A percentile compares a stretch with the other conserved stretches of the same genome.
Evolutionary conservation across 75 land plant species (phyloP).

Genomic region (Gnetum montanum): DNA sequence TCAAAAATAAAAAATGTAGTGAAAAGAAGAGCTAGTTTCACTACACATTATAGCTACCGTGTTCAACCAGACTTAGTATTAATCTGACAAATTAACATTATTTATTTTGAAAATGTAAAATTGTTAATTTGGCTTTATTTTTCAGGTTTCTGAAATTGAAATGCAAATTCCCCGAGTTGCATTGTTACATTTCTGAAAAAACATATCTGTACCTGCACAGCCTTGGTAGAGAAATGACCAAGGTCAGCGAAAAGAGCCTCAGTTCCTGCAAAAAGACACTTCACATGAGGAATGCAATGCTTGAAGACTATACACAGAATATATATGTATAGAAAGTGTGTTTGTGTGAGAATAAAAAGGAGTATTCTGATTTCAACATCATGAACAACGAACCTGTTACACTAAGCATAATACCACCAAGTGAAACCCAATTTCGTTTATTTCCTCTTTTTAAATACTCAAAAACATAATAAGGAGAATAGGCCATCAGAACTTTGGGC

Average conservation of each 20-base stretch:
- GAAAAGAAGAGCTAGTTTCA: too few relatives aligned
- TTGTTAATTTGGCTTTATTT: too few relatives aligned
- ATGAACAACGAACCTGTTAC: constrained; percentile 38
- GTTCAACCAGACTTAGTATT: too few relatives aligned
- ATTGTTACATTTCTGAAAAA: too few relatives aligned
- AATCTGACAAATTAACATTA: too few relatives aligned
- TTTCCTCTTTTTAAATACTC: constrained; percentile 36
- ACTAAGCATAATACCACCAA: constrained; percentile 67
- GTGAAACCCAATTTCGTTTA: constrained; percentile 52
- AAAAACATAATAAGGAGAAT: constrained; percentile 42
- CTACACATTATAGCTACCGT: too few relatives aligned
- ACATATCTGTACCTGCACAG: constrained; percentile 27
- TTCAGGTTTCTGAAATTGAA: too few relatives aligned
- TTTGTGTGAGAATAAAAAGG: too few relatives aligned
- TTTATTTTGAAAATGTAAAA: too few relatives aligned
- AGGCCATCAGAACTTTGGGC: constrained; percentile 35
- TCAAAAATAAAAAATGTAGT: too few relatives aligned
- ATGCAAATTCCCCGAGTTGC: too few relatives aligned
- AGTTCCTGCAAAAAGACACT: constrained; percentile 9
- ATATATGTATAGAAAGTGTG: background rate
- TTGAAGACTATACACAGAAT: background rate
- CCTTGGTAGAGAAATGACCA: constrained; percentile 17
- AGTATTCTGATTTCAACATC: background rate
- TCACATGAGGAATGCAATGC: background rate
- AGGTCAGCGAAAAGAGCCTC: constrained; percentile 22